Percentiles rank a stretch among this genome's conserved stretches.
phyloP scores from a whole-genome alignment of 2,329 filamentous ascomycete genomes.

The Fusarium mangiferae region DNA sequence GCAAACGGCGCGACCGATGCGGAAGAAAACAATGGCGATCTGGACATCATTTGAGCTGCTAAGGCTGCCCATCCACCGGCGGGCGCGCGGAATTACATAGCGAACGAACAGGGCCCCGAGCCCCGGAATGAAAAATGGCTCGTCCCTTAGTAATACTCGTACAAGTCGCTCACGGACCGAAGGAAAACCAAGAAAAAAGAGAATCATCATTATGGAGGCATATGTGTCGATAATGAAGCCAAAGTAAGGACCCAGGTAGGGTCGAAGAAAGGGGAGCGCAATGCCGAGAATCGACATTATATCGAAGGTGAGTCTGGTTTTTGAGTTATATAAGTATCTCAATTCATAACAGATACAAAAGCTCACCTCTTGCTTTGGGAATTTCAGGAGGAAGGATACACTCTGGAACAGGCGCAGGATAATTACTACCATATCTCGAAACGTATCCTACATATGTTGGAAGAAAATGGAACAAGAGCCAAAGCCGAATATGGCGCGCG shows the following conservation, averaged over 20 bases:
- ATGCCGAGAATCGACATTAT: not conserved
- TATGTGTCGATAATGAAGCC: not conserved
- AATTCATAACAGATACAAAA: not conserved
- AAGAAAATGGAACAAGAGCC: not conserved
- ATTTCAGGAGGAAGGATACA: rapidly evolving
- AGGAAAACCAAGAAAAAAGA: not conserved
- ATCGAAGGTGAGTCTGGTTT: not conserved
- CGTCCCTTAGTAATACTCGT: not conserved
- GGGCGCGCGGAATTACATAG: not conserved
- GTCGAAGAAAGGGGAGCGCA: not conserved
- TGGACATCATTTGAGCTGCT: not conserved
- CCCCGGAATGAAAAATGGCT: not conserved
- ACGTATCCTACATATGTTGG: not conserved
- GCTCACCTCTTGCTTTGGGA: not conserved
- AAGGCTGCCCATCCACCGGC: not conserved
- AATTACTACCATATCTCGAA: not conserved
- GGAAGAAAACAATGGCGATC: not conserved
- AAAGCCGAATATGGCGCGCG: not conserved
- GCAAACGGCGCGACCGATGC: rapidly evolving
- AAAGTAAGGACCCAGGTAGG: not conserved
- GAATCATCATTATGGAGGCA: not conserved
- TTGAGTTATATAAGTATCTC: not conserved
- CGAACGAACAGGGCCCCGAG: rapidly evolving
- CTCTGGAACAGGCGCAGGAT: not conserved
- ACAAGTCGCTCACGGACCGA: not conserved